These are phyloP conservation scores for Syncephalastrum contaminatum DNA, from an alignment of 371 early-diverging fungal genomes.

Conservation along the genomic window DNA sequence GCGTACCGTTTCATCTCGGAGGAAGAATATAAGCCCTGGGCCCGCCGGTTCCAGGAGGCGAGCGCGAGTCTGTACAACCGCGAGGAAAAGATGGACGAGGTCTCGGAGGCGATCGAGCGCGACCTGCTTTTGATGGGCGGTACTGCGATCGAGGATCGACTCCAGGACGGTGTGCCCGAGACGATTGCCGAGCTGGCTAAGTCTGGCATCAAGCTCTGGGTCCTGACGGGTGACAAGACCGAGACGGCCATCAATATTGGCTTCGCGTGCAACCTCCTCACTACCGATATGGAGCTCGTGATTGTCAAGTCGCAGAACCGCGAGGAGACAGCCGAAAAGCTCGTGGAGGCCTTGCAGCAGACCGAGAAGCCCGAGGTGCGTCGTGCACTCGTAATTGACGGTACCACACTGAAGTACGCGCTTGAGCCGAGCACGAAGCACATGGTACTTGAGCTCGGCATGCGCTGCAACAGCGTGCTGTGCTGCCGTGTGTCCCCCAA, in stretches of 20 bases:
- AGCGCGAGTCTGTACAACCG: conserved; percentile 78
- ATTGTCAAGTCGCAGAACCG: conserved; percentile 63
- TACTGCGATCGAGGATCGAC: conserved; percentile 91
- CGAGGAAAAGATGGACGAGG: conserved; percentile 74
- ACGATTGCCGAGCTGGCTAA: conserved; percentile 84
- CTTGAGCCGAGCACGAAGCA: conserved; percentile 58
- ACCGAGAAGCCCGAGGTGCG: conserved; percentile 5
- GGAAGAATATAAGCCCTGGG: conserved; percentile 81
- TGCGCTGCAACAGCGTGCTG: conserved; percentile 71
- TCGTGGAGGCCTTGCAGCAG: conserved; percentile 29
- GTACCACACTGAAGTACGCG: conserved; percentile 79
- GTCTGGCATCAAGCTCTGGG: conserved; percentile 95
- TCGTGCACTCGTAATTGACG: conserved; percentile 87
- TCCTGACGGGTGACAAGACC: conserved; percentile 98
- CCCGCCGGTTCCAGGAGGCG: conserved; percentile 73
- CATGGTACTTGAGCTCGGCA: conserved; percentile 65
- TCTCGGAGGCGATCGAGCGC: conserved; percentile 78
- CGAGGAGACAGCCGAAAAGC: conserved; percentile 55
- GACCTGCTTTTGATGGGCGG: conserved; percentile 75
- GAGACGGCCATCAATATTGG: conserved; percentile 99
- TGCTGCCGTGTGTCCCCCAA: conserved; percentile 89
- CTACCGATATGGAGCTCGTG: conserved; percentile 61
- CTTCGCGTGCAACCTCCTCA: conserved; percentile 78
- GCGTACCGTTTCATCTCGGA: conserved; percentile 75
- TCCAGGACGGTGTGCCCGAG: conserved; percentile 94